These are phyloP conservation scores for Corchorus olitorius DNA, from an alignment of 345 rosid genomes.

Conservation along the genomic window DNA sequence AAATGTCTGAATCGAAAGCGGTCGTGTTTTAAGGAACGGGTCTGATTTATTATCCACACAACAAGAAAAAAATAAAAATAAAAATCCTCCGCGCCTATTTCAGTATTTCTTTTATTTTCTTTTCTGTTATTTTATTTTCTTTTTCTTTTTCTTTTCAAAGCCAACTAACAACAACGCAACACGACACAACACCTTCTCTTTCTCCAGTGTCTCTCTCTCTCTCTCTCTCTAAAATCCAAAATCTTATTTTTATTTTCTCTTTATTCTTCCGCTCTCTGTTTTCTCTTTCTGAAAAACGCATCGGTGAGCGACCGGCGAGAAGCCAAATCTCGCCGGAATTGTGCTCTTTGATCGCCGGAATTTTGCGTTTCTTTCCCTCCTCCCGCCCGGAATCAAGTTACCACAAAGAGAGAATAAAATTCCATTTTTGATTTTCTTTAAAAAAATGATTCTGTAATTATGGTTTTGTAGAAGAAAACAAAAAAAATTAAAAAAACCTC, in stretches of 20 bases:
- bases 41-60: slow-evolving; percentile 15
- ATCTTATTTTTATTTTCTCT: not conserved
- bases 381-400: not conserved
- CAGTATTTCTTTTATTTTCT: slow-evolving; percentile 34
- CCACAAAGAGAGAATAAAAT: slow-evolving; percentile 18
- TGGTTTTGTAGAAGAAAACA: slow-evolving; percentile 40
- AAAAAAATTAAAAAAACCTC: slow-evolving; percentile 11
- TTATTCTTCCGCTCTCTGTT: slow-evolving; percentile 4
- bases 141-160: slow-evolving; percentile 21
- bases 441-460: slow-evolving; percentile 26
- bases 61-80: not conserved
- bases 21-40: slow-evolving; percentile 26
- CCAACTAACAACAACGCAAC: slow-evolving; percentile 27
- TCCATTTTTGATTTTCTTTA: not conserved
- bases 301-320: slow-evolving; percentile 44
- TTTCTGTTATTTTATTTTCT: not conserved
- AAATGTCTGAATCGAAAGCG: slow-evolving; percentile 4
- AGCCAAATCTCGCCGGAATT: slow-evolving; percentile 49
- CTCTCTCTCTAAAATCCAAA: slow-evolving; percentile 11
- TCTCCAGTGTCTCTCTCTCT: slow-evolving; percentile 1
- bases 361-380: not conserved
- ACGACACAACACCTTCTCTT: slow-evolving; percentile 11
- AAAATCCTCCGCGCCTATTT: slow-evolving; percentile 29
- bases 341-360: slow-evolving; percentile 23
- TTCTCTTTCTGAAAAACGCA: slow-evolving; percentile 13